These are phyloP conservation scores for Meyerozyma guilliermondii DNA, from an alignment of 1,139 yeast species.

Conservation along the genomic window DNA sequence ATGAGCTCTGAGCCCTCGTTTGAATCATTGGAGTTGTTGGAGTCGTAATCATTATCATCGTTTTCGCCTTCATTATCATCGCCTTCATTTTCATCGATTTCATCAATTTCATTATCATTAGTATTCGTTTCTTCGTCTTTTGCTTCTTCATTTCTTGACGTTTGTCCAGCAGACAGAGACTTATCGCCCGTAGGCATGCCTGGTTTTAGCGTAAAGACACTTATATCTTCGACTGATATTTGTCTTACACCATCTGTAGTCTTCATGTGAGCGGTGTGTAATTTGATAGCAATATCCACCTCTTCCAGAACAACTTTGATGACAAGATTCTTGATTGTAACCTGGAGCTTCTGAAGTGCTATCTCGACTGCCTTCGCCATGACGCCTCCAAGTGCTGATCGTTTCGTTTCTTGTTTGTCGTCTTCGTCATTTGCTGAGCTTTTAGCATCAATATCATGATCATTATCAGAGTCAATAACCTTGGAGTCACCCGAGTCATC, in stretches of 20 bases:
- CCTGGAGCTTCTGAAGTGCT: slow-evolving; percentile 58
- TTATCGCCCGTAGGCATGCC: slow-evolving; percentile 27
- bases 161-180: slow-evolving; percentile 15
- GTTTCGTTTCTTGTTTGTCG: neutral
- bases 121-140: slow-evolving; percentile 10
- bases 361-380: slow-evolving; percentile 63
- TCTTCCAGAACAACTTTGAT: slow-evolving; percentile 50
- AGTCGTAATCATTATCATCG: slow-evolving; percentile 11
- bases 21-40: slow-evolving; percentile 12
- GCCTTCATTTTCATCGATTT: slow-evolving; percentile 7
- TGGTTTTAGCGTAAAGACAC: slow-evolving; percentile 34
- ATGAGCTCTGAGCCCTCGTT: slow-evolving; percentile 40
- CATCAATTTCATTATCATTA: slow-evolving; percentile 8
- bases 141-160: slow-evolving; percentile 8
- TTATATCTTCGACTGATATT: slow-evolving; percentile 34
- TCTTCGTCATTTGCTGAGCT: neutral
- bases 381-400: slow-evolving; percentile 46
- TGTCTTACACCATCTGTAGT: slow-evolving; percentile 47
- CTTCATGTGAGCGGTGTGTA: slow-evolving; percentile 35
- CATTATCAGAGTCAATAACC: slow-evolving; percentile 11
- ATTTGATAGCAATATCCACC: slow-evolving; percentile 37
- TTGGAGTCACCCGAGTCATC: slow-evolving; percentile 12
- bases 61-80: slow-evolving; percentile 18
- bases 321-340: slow-evolving; percentile 39
- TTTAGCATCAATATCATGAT: slow-evolving; percentile 1